Conservation (phyloP, 1,284 basidiomycete genomes). For the Hymenochaete sp. region DNA sequence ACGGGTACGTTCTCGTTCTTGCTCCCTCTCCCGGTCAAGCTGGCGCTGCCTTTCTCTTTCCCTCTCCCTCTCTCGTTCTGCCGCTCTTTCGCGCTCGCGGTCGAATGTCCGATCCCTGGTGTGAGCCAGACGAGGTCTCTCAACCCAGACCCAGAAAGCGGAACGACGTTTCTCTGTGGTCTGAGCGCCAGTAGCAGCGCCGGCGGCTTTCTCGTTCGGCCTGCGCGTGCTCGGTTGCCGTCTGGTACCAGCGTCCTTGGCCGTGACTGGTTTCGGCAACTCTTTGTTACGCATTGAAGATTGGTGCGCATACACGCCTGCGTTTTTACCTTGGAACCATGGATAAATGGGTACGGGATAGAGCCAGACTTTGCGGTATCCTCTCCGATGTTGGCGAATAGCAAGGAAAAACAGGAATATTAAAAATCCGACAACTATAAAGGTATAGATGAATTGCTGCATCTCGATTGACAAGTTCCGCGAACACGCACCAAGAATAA, state of each 20-base stretch:
- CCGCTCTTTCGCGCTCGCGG: too few relatives aligned
- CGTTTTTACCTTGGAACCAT: conserved; percentile 42
- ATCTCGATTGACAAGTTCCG: conserved; percentile 11
- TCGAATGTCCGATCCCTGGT: conserved; percentile 8
- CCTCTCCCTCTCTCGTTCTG: too few relatives aligned
- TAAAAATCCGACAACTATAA: conserved; percentile 52
- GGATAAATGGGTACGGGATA: conserved; percentile 62
- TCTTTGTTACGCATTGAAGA: conserved; percentile 5
- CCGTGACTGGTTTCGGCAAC: conserved; percentile 15
- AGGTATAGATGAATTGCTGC: conserved; percentile 13
- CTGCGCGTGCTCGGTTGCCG: conserved; percentile 13
- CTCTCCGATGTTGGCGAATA: conserved; percentile 53
- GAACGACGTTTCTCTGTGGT: conserved; percentile 12
- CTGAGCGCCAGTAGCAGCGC: background rate
- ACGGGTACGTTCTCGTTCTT: too few relatives aligned
- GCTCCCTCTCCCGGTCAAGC: too few relatives aligned
- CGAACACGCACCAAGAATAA: conserved; percentile 47
- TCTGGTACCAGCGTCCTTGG: conserved; percentile 4
- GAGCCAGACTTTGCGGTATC: conserved; percentile 66
- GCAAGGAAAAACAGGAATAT: conserved; percentile 54
- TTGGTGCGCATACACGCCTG: conserved; percentile 24
- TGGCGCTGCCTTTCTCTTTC: too few relatives aligned
- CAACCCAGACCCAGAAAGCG: conserved; percentile 18
- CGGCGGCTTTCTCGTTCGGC: conserved; percentile 3
- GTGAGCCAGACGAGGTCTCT: conserved; percentile 12